Evolutionary conservation across 2,329 filamentous ascomycete species (phyloP), one percentile per base, ranked within the genome.

Genomic region (Botrytis galanthina): DNA sequence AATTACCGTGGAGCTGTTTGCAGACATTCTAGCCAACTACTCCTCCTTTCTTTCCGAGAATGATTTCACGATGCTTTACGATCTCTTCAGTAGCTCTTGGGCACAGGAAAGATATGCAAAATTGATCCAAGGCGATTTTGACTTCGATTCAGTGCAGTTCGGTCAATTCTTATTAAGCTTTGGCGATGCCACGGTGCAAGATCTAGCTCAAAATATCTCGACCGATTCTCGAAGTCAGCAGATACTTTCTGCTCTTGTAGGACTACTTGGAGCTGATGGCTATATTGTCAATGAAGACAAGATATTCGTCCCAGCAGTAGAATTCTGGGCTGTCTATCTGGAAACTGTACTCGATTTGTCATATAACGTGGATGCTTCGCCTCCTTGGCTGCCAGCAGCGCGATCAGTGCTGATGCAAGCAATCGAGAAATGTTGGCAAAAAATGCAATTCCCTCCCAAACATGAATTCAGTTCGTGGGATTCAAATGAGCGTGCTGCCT

Each of bases 311-410:
- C 88, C 80, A 9, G 89, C 91, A 1, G 86, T 95, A 22, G 93
- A 96, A 78, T 95, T 96, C 80, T 96, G 93, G 93, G 91, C 89
- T 29, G 90, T 89, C 1, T 94, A 91, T 80, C 88, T 93, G 9
- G 93, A 94, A 81, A 88, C 88, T 20, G 85, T 90, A 84, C 88
- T 86, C 74, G 92, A 90, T 79, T 84, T 83, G 16, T 83, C 87
- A 63, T 88, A 86, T 74, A 86, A 86, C 1, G 84, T 85, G n/a
- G 84, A 86, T 77, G 81, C 78, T 37, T 82, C 83, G 6, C 82
- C 84, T 8, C 82, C 82, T 10, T 93, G 91, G 90, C 85, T 91
- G 67, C 82, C 84, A 12, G 81, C 84, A 12, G 90, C 91, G 2
- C 85, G 89, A 68, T 82, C 84, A 12, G 86, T 90, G 73, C 84